These are phyloP conservation scores for Edaphochlamys debaryana DNA, from an alignment of 139 green algal species.

Conservation along the genomic window DNA sequence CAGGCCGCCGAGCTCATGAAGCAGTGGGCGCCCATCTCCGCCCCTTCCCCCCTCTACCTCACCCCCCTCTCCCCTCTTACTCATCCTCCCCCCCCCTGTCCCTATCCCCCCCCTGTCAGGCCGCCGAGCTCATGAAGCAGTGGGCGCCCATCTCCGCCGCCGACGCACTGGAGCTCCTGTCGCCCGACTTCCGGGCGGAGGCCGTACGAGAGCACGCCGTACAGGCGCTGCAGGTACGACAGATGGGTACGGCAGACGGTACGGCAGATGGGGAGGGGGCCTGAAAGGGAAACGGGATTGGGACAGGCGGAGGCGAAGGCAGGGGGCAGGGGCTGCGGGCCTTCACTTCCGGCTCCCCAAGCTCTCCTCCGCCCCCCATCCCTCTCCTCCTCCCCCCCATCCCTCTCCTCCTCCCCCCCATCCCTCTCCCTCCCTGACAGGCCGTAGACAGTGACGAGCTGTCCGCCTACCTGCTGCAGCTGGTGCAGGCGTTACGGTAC, in stretches of 20 bases:
- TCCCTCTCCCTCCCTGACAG: background rate
- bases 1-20: too few relatives aligned
- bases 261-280: too few relatives aligned
- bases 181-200: conserved; percentile 78
- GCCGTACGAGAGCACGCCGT: conserved; percentile 73
- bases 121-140: conserved; percentile 83
- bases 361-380: too few relatives aligned
- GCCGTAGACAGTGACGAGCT: conserved; percentile 89
- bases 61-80: background rate
- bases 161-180: conserved; percentile 95
- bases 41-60: background rate
- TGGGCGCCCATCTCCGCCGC: conserved; percentile 90
- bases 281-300: too few relatives aligned
- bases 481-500: conserved; percentile 95
- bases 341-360: too few relatives aligned
- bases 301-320: too few relatives aligned
- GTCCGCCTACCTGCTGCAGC: conserved; percentile 91
- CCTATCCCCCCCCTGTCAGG: conserved; percentile 49
- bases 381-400: background rate
- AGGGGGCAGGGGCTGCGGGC: too few relatives aligned
- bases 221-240: conserved; percentile 63
- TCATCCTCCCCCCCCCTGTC: background rate
- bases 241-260: background rate
- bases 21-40: too few relatives aligned
- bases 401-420: background rate